Evolutionary conservation across 352 stramenopile species (phyloP), one percentile per base, ranked within the genome.

Genomic region (Phytophthora lateralis): DNA sequence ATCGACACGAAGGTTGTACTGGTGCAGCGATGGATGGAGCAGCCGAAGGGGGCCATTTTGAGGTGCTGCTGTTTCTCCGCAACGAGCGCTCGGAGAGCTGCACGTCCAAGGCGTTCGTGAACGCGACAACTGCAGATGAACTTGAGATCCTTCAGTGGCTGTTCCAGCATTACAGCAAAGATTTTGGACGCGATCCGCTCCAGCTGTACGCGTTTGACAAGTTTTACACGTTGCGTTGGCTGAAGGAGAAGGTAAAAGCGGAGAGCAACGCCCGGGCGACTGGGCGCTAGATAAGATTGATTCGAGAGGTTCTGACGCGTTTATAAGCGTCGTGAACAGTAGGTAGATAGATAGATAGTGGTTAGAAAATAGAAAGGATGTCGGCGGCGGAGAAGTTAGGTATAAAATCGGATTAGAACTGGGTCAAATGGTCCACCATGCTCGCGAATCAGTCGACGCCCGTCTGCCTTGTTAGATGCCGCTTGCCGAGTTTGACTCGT

Each of bases 101-200:
- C 15, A 69, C 57, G 21, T 41, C 47, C 0, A 64, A 67, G 17
- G 73, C 73, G 1, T 76, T 78, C 30, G 69, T 78, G 20, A 74
- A 78, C 21, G 73, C 65, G 1, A 77, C 76, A 8, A 55, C 39
- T 4, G 55, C 63, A 6, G 71, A 72, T 20, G 60, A 76, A 34
- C 56, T 80, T 29, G 63, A 69, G 29, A 76, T 80, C 42, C 32
- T 80, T 44, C 67, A 80, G 30, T 71, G 56, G 50, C 60, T 85
- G 12, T 75, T 75, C 41, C 48, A 75, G 34, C 61, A 75, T 21
- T 72, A 75, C 29, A 45, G 30, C 35, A 48, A 55, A 17, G 24
- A 53, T 2, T 75, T 75, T 55, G 69, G 69, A 10, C 53, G 48
- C 12, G 69, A 78, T 12, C 65, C 55, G 0, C 53, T 78, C n/a